Evolutionary conservation across 805 yeast species (phyloP).

Genomic region (Saccharomycopsis babjevae): DNA sequence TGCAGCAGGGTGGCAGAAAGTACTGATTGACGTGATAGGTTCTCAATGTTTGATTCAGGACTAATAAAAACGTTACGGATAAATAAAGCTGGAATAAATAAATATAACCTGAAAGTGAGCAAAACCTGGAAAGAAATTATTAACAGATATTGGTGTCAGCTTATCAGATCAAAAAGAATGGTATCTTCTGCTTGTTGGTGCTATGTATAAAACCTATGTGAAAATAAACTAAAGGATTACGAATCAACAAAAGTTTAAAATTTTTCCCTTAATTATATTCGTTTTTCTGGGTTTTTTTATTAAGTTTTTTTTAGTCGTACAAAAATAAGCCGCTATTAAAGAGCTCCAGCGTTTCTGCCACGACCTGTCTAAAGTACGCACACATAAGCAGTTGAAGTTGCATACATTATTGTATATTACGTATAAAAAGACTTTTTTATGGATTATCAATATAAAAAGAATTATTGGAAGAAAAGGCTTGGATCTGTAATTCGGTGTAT

Average conservation of each 20-base stretch:
- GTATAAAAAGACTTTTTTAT: neutral
- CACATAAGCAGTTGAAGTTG: neutral
- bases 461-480: no score
- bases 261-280: neutral
- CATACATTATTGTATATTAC: neutral
- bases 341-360: neutral
- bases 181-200: no score
- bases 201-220: neutral
- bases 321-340: neutral
- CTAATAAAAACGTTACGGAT: neutral
- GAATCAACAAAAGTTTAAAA: neutral
- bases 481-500: neutral
- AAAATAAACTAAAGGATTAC: neutral
- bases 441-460: neutral
- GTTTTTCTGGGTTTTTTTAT: neutral
- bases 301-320: neutral
- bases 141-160: no score
- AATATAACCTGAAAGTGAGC: neutral
- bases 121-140: neutral
- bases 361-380: neutral
- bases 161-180: no score
- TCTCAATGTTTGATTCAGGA: no score
- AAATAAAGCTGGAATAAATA: neutral
- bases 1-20: no score
- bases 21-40: no score